Evolutionary conservation across 176 grass and related monocot species (phyloP).

Genomic region (Oryza rufipogon): DNA sequence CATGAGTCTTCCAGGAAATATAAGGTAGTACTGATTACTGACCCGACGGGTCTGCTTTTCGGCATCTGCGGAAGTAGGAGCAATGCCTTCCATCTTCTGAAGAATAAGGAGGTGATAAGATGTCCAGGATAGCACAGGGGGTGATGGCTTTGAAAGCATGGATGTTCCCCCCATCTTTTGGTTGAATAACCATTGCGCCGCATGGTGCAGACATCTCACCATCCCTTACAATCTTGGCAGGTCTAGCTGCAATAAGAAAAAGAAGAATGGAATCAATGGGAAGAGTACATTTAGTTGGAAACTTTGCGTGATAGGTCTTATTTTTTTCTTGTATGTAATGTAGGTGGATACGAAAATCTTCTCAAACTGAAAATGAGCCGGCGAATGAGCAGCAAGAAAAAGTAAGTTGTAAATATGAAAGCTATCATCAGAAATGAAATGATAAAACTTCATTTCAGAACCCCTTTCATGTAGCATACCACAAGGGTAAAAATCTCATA

Average conservation of each 20-base stretch:
- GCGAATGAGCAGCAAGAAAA: not conserved
- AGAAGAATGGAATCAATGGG: constrained; percentile 24
- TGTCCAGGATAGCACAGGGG: constrained; percentile 66
- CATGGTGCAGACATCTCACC: constrained; percentile 58
- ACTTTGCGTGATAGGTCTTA: not conserved
- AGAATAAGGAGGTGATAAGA: constrained; percentile 72
- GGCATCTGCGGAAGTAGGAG: constrained; percentile 59
- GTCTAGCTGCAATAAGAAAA: constrained; percentile 39
- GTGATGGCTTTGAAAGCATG: constrained; percentile 68
- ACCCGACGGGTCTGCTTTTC: constrained; percentile 44
- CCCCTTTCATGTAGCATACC: not conserved
- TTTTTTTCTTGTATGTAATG: too few species aligned
- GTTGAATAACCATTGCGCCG: constrained; percentile 48
- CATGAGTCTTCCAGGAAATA: not conserved
- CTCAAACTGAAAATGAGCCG: not conserved
- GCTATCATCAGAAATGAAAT: not conserved
- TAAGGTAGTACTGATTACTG: not conserved
- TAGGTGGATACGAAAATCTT: not conserved
- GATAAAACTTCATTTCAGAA: not conserved
- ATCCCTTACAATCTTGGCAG: constrained; percentile 58
- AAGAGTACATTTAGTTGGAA: not conserved
- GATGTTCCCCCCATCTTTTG: constrained; percentile 50
- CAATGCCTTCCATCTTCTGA: constrained; percentile 64
- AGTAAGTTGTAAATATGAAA: not conserved
- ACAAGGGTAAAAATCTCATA: not conserved